Evolutionary conservation across 1,284 basidiomycete species (phyloP), one percentile per base, ranked within the genome.

Genomic region (Tausonia pullulans): DNA sequence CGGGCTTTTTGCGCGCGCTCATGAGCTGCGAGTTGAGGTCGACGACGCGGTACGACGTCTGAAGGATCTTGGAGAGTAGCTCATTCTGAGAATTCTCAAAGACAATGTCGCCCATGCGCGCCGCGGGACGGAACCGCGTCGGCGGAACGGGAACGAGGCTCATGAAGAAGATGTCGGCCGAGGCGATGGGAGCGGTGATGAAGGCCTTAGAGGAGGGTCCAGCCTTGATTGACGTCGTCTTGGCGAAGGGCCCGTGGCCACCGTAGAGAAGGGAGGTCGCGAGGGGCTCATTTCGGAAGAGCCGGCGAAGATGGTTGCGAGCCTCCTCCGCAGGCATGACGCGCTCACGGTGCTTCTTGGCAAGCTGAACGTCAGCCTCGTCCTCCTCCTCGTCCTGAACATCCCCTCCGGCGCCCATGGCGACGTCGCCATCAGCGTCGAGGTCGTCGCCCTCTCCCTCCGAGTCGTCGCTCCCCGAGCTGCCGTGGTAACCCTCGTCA

Each of bases 11-110:
- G 49, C 69, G 68, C 48, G 58, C 69, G n/a, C 16, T 50, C 27
- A 81, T 81, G 52, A 96, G 76, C 45, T 83, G 83, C 54, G 82
- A 76, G 73, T 88, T 94, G 60, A 89, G 76, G 72, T 93, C 88
- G 48, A 88, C 84, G 68, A 96, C 80, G 16, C 84, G 83, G 72
- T 90, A 88, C 5, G 87, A 87, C 2, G 90, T 92, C 46, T 82
- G 82, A 65, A 99, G 80, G 52, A 97, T 84, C 71, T 84, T 87
- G 46, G 88, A 82, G 58, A 99, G 80, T n/a, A 98, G 83, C 72
- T 93, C 88, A 75, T 98, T 99, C 72, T 98, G 95, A 1, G 93
- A 85, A 76, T 98, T 94, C 74, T 99, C 96, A 73, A 98, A 97
- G 1, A 95, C 81, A 67, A 84, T 87, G 69, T 96, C 96, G 62